Conservation (phyloP, 257 asterid species). For the Solanum gandarillasii region DNA sequence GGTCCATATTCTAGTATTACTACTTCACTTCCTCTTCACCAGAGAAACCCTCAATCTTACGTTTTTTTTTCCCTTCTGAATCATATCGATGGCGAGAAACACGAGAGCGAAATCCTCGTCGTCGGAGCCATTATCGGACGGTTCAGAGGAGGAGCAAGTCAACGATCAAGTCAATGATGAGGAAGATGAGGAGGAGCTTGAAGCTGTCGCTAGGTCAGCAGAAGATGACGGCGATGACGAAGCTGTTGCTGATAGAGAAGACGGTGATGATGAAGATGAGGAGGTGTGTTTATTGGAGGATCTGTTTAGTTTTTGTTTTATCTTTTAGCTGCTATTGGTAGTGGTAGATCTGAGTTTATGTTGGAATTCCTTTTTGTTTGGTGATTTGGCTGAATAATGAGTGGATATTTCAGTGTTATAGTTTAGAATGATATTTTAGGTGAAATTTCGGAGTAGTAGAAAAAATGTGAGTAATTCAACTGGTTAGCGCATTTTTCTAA, state of each 20-base stretch:
- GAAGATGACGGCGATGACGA: conserved; percentile 58
- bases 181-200: conserved; percentile 91
- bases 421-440: not conserved
- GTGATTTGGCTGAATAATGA: not conserved
- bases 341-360: conserved; percentile 15
- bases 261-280: conserved; percentile 45
- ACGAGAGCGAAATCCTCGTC: conserved; percentile 46
- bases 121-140: conserved; percentile 25
- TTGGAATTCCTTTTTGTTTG: not conserved
- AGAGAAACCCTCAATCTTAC: conserved; percentile 10
- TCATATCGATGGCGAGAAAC: conserved; percentile 27
- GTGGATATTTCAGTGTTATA: not conserved
- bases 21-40: not conserved
- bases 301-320: not conserved
- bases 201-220: conserved; percentile 84
- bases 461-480: not conserved
- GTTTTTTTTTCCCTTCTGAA: conserved; percentile 15
- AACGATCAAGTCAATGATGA: conserved; percentile 52
- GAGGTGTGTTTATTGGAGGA: conserved; percentile 28
- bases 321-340: not conserved
- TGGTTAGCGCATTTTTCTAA: not conserved
- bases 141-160: conserved; percentile 25
- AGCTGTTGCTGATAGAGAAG: conserved; percentile 14
- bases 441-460: not conserved
- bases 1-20: not conserved